phyloP scores from a whole-genome alignment of 257 asterid species.

The Lithospermum erythrorhizon region DNA sequence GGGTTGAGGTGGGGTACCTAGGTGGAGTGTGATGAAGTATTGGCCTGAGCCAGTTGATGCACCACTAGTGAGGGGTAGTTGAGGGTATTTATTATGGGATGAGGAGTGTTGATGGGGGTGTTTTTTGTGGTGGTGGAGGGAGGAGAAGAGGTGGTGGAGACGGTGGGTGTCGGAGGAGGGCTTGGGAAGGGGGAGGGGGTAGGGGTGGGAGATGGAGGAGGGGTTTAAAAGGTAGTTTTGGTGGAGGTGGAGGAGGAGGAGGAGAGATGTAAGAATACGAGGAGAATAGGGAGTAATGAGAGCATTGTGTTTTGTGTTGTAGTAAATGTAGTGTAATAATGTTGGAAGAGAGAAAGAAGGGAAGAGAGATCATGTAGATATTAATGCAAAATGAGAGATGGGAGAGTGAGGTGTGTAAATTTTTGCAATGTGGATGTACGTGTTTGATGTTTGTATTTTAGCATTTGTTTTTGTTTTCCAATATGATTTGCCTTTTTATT shows the following conservation, averaged over 20 bases:
- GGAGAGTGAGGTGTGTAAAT: not conserved
- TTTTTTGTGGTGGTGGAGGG: constrained; percentile 25
- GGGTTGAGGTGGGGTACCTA: constrained; percentile 74
- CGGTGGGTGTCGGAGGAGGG: constrained; percentile 57
- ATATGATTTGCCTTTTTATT: too few relatives aligned
- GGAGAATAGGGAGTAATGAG: constrained; percentile 16
- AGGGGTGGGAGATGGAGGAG: constrained; percentile 49
- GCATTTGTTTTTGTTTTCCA: not conserved
- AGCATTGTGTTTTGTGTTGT: constrained; percentile 11
- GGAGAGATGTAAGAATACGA: constrained; percentile 15
- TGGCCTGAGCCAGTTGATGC: constrained; percentile 77
- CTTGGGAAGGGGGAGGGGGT: constrained; percentile 35
- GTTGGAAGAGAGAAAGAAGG: constrained; percentile 2
- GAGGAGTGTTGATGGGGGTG: constrained; percentile 5
- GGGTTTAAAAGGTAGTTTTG: constrained; percentile 39
- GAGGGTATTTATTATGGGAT: constrained; percentile 8
- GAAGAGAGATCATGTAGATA: not conserved
- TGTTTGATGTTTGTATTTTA: not conserved
- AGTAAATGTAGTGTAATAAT: not conserved
- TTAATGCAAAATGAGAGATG: constrained; percentile 3
- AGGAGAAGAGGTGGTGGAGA: constrained; percentile 26
- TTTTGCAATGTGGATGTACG: not conserved
- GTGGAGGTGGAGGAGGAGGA: constrained; percentile 4
- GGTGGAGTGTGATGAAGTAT: constrained; percentile 59
- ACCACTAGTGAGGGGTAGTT: constrained; percentile 60